Percentiles rank a stretch among this genome's conserved stretches.
Conservation (phyloP, 192 early-diverging fungal species). For the Gigaspora rosea region DNA sequence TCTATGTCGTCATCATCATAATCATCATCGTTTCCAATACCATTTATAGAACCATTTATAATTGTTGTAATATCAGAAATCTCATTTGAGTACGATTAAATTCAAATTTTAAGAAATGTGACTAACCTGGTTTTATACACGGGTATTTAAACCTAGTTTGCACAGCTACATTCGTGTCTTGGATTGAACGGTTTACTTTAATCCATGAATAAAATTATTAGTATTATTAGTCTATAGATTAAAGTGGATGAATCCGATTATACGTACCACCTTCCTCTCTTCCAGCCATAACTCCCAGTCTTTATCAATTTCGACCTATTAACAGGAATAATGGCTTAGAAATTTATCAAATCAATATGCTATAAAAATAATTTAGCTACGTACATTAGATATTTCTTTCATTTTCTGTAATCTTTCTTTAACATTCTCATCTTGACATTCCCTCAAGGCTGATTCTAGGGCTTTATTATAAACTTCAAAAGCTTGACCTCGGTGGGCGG, state of each 20-base stretch:
- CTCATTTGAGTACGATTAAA: background rate
- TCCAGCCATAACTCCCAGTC: constrained; percentile 31
- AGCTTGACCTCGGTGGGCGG: constrained; percentile 13
- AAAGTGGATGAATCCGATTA: background rate
- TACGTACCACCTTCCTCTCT: constrained; percentile 31
- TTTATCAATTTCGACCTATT: constrained; percentile 25
- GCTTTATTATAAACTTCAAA: constrained; percentile 26
- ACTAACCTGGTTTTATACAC: constrained; percentile 9
- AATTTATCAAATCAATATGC: background rate
- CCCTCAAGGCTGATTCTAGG: constrained; percentile 13
- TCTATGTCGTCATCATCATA: background rate
- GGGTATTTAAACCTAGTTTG: constrained; percentile 3
- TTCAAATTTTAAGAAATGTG: constrained; percentile 8
- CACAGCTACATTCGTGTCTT: background rate
- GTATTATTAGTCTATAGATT: background rate
- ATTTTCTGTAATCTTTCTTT: constrained; percentile 21
- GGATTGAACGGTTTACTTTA: constrained; percentile 10
- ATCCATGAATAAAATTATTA: background rate
- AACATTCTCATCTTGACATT: constrained; percentile 9
- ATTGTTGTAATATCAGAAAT: background rate
- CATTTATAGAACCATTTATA: background rate
- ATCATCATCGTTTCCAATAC: background rate
- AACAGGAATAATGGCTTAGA: constrained; percentile 16
- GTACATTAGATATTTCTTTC: constrained; percentile 23
- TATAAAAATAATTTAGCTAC: constrained; percentile 28